Conservation (phyloP, 2,329 filamentous ascomycete genomes). For the Aspergillus melleus region DNA sequence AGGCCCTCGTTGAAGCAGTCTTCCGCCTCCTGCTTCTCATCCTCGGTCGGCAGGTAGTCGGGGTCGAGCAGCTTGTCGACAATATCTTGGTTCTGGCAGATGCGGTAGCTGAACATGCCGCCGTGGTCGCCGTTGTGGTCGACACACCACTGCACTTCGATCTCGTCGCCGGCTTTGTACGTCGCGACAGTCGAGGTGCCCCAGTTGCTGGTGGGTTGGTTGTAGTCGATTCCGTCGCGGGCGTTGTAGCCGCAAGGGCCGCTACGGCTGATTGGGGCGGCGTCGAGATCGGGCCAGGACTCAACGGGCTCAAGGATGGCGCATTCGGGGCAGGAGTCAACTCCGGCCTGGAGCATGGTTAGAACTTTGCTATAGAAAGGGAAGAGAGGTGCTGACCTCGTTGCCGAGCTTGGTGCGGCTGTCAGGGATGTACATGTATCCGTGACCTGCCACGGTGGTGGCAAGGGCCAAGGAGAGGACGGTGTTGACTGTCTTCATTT, state of each 20-base stretch:
- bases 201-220: conserved; percentile 48
- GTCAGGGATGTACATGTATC: conserved; percentile 46
- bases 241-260: conserved; percentile 58
- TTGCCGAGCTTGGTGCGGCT: conserved; percentile 49
- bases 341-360: conserved; percentile 38
- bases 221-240: conserved; percentile 56
- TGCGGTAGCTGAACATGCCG: conserved; percentile 58
- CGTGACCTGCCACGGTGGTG: conserved; percentile 41
- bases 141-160: conserved; percentile 57
- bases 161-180: conserved; percentile 47
- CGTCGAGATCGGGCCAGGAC: conserved; percentile 52
- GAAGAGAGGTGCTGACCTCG: conserved; percentile 36
- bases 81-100: conserved; percentile 54
- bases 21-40: conserved; percentile 56
- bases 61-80: conserved; percentile 53
- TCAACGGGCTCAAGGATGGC: conserved; percentile 55
- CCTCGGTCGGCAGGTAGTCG: conserved; percentile 50
- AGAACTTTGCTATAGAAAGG: not conserved
- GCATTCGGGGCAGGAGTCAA: conserved; percentile 56
- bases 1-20: conserved; percentile 53
- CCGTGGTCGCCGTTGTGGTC: conserved; percentile 59
- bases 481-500: conserved; percentile 3
- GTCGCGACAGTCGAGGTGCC: conserved; percentile 45
- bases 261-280: conserved; percentile 48
- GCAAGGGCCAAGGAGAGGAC: conserved; percentile 7